phyloP scores from a whole-genome alignment of 2,329 filamentous ascomycete genomes.

The Ceratocystis smalleyi region DNA sequence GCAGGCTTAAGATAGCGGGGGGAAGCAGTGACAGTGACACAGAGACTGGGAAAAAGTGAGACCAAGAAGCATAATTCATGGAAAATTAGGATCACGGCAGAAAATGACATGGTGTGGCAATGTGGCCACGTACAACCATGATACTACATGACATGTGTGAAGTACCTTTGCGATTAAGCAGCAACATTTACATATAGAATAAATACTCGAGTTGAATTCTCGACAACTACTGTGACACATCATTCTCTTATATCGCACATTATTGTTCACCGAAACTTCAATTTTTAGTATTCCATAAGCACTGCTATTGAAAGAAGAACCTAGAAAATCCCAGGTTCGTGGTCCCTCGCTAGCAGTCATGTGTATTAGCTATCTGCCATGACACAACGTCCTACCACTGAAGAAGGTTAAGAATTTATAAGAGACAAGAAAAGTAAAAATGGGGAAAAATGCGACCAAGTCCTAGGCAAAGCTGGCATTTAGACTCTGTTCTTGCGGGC shows the following conservation, averaged over 20 bases:
- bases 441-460: background rate
- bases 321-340: background rate
- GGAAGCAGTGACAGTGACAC: background rate
- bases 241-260: no score
- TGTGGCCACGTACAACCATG: no score
- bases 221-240: no score
- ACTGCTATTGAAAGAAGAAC: background rate
- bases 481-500: background rate
- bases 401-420: background rate
- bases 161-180: no score
- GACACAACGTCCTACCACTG: background rate
- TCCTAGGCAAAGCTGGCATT: background rate
- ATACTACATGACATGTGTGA: no score
- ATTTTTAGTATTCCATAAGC: background rate
- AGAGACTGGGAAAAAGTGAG: background rate
- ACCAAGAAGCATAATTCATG: background rate
- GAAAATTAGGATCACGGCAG: no score
- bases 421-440: background rate
- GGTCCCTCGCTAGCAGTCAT: background rate
- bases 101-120: no score
- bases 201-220: no score
- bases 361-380: background rate
- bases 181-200: no score
- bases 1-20: constrained; percentile 18
- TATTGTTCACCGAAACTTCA: no score